These are phyloP conservation scores for Penicillium occitanis DNA, from an alignment of 2,329 filamentous ascomycete species.

Conservation along the genomic window DNA sequence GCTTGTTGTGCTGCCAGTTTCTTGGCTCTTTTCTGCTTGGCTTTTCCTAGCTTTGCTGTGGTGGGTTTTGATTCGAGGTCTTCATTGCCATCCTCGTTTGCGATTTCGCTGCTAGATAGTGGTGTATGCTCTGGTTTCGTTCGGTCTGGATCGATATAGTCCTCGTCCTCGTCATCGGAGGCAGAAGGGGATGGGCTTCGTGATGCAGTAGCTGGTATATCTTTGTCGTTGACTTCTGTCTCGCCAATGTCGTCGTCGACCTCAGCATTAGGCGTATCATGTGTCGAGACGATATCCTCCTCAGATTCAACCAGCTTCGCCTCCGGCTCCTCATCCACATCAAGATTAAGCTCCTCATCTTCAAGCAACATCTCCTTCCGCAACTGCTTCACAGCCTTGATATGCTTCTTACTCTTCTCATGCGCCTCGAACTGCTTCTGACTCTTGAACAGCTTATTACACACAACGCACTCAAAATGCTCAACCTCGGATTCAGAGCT, in stretches of 20 bases:
- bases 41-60: slow-evolving; percentile 49
- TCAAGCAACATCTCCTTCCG: slow-evolving; percentile 81
- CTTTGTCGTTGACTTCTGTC: neutral
- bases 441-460: slow-evolving; percentile 74
- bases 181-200: neutral
- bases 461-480: slow-evolving; percentile 63
- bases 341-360: slow-evolving; percentile 53
- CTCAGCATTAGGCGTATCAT: neutral
- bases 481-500: slow-evolving; percentile 52
- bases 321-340: slow-evolving; percentile 17
- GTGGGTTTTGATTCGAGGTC: slow-evolving; percentile 18
- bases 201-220: neutral
- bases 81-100: slow-evolving; percentile 24
- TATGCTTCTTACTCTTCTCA: slow-evolving; percentile 94
- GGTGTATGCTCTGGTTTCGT: slow-evolving; percentile 20
- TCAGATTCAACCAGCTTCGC: slow-evolving; percentile 6
- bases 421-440: slow-evolving; percentile 89
- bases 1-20: slow-evolving; percentile 44
- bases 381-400: slow-evolving; percentile 79
- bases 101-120: slow-evolving; percentile 2
- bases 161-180: slow-evolving; percentile 11
- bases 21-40: slow-evolving; percentile 54
- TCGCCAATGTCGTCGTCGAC: neutral
- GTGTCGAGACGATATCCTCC: neutral
- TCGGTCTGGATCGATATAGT: slow-evolving; percentile 38